These are phyloP conservation scores for Daldinia loculata DNA, from an alignment of 495 filamentous ascomycete species.

Conservation along the genomic window DNA sequence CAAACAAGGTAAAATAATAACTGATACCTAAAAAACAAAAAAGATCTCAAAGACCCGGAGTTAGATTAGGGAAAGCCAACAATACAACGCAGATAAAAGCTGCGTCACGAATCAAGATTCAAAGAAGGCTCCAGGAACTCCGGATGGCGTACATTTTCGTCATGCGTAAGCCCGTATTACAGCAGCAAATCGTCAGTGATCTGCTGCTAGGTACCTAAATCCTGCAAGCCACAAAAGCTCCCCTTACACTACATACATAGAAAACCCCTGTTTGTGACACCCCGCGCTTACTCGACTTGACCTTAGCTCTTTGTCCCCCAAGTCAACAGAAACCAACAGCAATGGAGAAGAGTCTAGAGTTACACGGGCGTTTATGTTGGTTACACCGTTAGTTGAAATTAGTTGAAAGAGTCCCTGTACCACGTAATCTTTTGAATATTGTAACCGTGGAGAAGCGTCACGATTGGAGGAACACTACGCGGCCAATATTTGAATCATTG, in stretches of 20 bases:
- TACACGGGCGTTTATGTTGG: conserved; percentile 35
- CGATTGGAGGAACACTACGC: neutral
- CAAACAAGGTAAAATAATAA: neutral
- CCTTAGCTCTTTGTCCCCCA: neutral
- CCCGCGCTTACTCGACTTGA: conserved; percentile 35
- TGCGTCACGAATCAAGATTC: neutral
- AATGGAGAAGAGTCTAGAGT: conserved; percentile 7
- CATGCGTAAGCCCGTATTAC: conserved; percentile 17
- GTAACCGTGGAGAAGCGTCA: conserved; percentile 6
- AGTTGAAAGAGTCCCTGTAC: conserved; percentile 8
- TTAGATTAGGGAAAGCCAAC: conserved; percentile 3
- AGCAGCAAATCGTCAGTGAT: conserved; percentile 1
- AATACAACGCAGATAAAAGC: neutral
- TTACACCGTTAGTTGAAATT: conserved; percentile 18
- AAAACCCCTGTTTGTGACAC: conserved; percentile 16
- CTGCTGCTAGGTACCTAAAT: neutral
- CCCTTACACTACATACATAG: neutral
- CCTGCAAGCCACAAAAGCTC: neutral
- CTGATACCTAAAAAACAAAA: neutral
- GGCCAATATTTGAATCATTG: conserved; percentile 4
- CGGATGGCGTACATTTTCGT: neutral
- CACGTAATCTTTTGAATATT: conserved; percentile 13
- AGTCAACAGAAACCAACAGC: neutral
- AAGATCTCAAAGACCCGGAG: neutral
- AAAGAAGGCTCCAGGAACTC: neutral